Base-by-base conservation (phyloP, 495 filamentous ascomycete species). In the Lindgomyces ingoldianus region DNA sequence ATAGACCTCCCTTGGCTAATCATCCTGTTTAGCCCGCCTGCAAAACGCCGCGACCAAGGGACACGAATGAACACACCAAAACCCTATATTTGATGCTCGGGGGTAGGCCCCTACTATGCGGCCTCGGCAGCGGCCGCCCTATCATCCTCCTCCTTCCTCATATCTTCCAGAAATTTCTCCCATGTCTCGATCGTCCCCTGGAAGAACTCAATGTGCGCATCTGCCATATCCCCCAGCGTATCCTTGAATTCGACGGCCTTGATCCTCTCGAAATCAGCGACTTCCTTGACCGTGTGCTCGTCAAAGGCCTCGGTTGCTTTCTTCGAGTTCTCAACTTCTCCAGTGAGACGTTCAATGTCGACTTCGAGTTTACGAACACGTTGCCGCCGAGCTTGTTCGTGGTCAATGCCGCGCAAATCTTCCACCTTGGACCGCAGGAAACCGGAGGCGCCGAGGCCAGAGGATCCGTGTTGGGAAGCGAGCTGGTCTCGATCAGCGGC, bases 401-500 rank as follows among this genome's bases (percentile, higher is more conserved):
- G 94, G 74, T 98, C 94, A 4, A 98, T 93, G 12, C 94, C 95
- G 14, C 94, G 86, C 72, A 96, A 91, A 73, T 98, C 94, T 73
- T 98, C 94, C 76, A 98, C 89, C 76, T 98, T 98, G 61, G 85
- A 87, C 33, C 93, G 89, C 64, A 98, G 85, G 79, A 96, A 98
- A n/a, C 89, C 90, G 18, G 90, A 87, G 0, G 93, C 83, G 45
- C 84, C 84, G 4, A 86, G 71, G 6, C 81, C 77, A 25, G 83
- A 84, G 25, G 78, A 75, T 66, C 84, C 82, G 49, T 50, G 44
- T 2, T 84, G 83, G 18, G 85, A 84, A 4, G 90, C 89, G 12
- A 98, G 86, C 27, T 83, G 83, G 76, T 98, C 95, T 45, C 93
- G 87, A 72, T 98, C 94, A n/a, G 84, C 77, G 9, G 89, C 88